Conservation (phyloP, 352 stramenopile genomes). For the Globisporangium takayamanum region DNA sequence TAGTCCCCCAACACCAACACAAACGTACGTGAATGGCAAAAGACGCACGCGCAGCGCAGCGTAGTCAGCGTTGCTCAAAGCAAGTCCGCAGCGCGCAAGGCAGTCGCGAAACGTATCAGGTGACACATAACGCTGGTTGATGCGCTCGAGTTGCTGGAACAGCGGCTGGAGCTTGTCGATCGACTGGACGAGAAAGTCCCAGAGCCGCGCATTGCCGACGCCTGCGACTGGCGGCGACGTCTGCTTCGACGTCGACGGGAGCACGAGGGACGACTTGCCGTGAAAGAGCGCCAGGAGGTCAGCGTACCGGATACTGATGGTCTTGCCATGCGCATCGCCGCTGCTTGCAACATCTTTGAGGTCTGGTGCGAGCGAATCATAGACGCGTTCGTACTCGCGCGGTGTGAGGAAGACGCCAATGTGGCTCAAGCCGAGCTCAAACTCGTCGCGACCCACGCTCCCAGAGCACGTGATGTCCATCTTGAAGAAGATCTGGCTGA, state of each 20-base stretch:
- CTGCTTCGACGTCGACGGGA: conserved; percentile 36
- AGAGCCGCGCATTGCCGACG: conserved; percentile 44
- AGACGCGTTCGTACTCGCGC: conserved; percentile 60
- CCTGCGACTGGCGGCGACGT: conserved; percentile 36
- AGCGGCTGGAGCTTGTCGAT: conserved; percentile 46
- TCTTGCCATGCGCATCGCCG: conserved; percentile 9
- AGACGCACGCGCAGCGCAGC: conserved; percentile 56
- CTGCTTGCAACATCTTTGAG: conserved; percentile 19
- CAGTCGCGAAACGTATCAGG: conserved; percentile 62
- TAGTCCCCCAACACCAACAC: background rate
- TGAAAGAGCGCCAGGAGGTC: conserved; percentile 48
- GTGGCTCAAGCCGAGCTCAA: conserved; percentile 63
- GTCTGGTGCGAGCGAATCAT: conserved; percentile 37
- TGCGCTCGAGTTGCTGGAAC: conserved; percentile 48
- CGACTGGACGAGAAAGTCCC: conserved; percentile 48
- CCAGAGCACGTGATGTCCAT: conserved; percentile 71
- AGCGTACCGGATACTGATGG: conserved; percentile 54
- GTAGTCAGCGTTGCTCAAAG: conserved; percentile 64
- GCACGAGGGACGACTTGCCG: conserved; percentile 19
- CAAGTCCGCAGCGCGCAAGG: conserved; percentile 47
- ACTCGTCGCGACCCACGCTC: conserved; percentile 56
- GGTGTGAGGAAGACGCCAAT: conserved; percentile 66
- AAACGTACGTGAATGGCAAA: conserved; percentile 47
- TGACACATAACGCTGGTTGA: conserved; percentile 39
- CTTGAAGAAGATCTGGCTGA: conserved; percentile 69